Conservation (phyloP, 106 monocot genomes). For the Ottelia alismoides region DNA sequence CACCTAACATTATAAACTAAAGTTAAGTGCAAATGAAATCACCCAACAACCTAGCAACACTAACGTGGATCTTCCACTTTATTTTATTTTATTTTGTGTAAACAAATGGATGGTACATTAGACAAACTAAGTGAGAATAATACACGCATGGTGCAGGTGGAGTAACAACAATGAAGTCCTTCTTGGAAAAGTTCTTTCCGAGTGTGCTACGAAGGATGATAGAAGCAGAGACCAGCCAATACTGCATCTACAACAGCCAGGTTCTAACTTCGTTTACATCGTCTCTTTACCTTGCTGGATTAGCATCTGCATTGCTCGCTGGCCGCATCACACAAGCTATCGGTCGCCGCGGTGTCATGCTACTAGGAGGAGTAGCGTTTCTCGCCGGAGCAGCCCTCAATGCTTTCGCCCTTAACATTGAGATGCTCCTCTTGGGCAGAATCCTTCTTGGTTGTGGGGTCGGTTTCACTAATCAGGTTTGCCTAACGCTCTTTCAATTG, state of each 20-base stretch:
- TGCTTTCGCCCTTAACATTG: constrained; percentile 22
- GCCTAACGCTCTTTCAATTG: no score
- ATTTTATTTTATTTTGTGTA: no score
- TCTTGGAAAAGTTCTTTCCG: constrained; percentile 30
- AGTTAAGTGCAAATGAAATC: no score
- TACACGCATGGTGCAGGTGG: no score
- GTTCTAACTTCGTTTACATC: constrained; percentile 35
- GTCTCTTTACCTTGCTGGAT: constrained; percentile 33
- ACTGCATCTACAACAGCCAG: constrained; percentile 41
- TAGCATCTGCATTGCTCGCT: constrained; percentile 23
- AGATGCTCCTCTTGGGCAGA: constrained; percentile 39
- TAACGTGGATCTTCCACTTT: no score
- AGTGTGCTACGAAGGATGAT: constrained; percentile 10
- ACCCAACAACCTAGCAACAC: no score
- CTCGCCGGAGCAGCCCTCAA: constrained; percentile 31
- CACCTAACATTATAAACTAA: no score
- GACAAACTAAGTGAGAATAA: no score
- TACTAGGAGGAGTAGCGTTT: constrained; percentile 22
- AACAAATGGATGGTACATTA: no score
- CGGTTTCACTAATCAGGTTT: constrained; percentile 41
- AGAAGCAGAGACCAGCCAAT: constrained; percentile 10
- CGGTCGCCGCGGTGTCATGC: constrained; percentile 23
- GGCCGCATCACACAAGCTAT: constrained; percentile 14
- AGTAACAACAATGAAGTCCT: constrained; percentile 34
- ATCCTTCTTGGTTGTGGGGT: constrained; percentile 32